Percentiles rank a stretch among this genome's conserved stretches.
Evolutionary conservation across 2,329 filamentous ascomycete genomes (phyloP).

Genomic region (Dryadomyces sulphureus): DNA sequence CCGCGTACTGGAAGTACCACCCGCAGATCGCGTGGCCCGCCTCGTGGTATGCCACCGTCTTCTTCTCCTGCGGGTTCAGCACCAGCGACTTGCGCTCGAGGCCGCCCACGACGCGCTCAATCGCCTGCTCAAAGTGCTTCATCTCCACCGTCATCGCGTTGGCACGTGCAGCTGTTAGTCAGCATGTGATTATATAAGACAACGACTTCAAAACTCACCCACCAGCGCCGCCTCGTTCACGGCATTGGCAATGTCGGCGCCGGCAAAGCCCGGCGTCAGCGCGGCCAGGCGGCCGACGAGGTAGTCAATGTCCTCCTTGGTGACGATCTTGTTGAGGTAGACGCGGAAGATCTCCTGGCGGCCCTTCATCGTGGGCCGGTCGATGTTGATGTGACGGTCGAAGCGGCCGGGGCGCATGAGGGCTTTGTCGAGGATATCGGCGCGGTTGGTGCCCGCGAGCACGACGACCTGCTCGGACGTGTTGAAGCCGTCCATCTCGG

Average conservation of each 20-base stretch:
- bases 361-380: constrained; percentile 91
- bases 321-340: constrained; percentile 88
- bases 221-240: constrained; percentile 96
- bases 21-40: constrained; percentile 96
- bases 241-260: constrained; percentile 96
- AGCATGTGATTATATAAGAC: constrained; percentile 16
- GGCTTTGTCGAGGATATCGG: constrained; percentile 87
- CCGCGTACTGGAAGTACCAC: constrained; percentile 94
- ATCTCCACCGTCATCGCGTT: constrained; percentile 72
- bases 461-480: constrained; percentile 94
- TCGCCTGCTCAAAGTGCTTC: constrained; percentile 90
- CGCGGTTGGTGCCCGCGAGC: constrained; percentile 88
- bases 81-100: constrained; percentile 96
- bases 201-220: constrained; percentile 40
- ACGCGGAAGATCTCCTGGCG: constrained; percentile 93
- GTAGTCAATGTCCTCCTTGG: constrained; percentile 75
- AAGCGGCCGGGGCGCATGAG: constrained; percentile 95
- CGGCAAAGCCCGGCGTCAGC: constrained; percentile 89
- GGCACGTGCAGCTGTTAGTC: constrained; percentile 59
- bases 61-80: constrained; percentile 81
- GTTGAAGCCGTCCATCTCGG: constrained; percentile 99
- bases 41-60: constrained; percentile 46
- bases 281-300: constrained; percentile 80
- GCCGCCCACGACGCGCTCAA: constrained; percentile 91
- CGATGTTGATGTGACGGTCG: constrained; percentile 90